phyloP scores from a whole-genome alignment of 106 monocot species.

The Dendrobium nobile region DNA sequence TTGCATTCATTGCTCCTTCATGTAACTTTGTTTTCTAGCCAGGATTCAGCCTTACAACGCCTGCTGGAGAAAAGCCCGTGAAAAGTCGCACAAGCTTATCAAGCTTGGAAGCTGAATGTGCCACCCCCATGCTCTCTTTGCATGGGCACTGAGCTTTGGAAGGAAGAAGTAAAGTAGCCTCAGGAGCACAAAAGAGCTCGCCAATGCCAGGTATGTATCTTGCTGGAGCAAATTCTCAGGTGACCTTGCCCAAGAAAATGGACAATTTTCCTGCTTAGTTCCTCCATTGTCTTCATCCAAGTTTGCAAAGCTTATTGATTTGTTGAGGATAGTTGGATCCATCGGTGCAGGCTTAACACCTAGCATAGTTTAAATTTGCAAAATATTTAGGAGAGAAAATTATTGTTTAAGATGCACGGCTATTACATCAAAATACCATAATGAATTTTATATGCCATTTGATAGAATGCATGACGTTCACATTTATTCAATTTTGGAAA shows the following conservation, averaged over 20 bases:
- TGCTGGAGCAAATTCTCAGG: slow-evolving; percentile 66
- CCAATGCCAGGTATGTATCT: slow-evolving; percentile 43
- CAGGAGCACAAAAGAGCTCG: slow-evolving; percentile 38
- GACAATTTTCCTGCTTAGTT: slow-evolving; percentile 40
- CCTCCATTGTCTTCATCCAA: slow-evolving; percentile 14
- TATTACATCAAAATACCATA: too few species aligned
- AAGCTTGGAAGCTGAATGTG: neutral
- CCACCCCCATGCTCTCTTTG: neutral
- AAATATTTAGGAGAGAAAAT: neutral
- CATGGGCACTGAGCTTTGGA: slow-evolving; percentile 26
- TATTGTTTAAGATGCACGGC: too few species aligned
- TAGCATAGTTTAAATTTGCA: neutral
- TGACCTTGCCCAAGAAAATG: slow-evolving; percentile 83
- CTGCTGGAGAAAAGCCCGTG: slow-evolving; percentile 27
- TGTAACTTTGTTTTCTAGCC: neutral
- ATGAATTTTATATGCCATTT: too few species aligned
- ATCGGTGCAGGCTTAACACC: slow-evolving; percentile 40
- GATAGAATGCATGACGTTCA: too few species aligned
- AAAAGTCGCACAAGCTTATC: slow-evolving; percentile 33
- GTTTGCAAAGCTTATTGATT: slow-evolving; percentile 5
- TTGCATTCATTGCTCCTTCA: neutral
- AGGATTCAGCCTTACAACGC: slow-evolving; percentile 22
- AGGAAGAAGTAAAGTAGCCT: slow-evolving; percentile 37
- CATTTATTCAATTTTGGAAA: too few species aligned
- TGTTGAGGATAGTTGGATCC: slow-evolving; percentile 12